A percentile compares a stretch with the other conserved stretches of the same genome.
These are phyloP conservation scores for Cinchona pubescens DNA, from an alignment of 257 asterid genomes.

Conservation along the genomic window DNA sequence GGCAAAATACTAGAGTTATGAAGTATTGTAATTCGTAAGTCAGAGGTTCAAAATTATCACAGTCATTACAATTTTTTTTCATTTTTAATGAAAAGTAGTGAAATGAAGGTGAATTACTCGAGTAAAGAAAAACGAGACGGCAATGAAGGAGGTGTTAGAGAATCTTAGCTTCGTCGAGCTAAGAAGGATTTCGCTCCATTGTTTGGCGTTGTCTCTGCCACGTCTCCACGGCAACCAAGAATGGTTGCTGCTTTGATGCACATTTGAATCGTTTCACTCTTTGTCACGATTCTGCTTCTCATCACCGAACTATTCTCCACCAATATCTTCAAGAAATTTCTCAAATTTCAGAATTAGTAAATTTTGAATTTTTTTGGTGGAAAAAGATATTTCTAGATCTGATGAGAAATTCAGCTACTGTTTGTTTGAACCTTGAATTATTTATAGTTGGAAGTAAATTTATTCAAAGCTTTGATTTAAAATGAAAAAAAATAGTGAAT, in stretches of 20 bases:
- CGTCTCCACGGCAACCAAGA: constrained; percentile 57
- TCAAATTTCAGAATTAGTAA: too few relatives aligned
- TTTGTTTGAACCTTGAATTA: background rate
- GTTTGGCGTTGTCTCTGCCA: constrained; percentile 96
- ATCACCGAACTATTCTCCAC: background rate
- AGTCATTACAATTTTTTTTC: background rate
- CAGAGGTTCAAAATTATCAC: background rate
- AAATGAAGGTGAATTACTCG: constrained; percentile 45
- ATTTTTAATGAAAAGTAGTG: background rate
- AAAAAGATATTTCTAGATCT: too few relatives aligned
- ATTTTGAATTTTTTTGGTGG: background rate
- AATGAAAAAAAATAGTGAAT: too few relatives aligned
- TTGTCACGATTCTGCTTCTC: constrained; percentile 23
- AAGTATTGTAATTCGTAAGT: background rate
- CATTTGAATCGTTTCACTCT: constrained; percentile 53
- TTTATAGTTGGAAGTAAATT: background rate
- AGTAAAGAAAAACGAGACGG: constrained; percentile 73
- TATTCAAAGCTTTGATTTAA: background rate
- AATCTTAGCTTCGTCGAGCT: constrained; percentile 70
- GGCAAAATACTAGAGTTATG: background rate
- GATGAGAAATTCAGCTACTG: background rate
- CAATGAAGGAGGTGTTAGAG: constrained; percentile 66
- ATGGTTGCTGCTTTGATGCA: constrained; percentile 79
- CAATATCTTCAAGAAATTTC: background rate
- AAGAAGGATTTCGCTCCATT: constrained; percentile 73